Evolutionary conservation across 179 eudicot species (phyloP).

Genomic region (Vitellaria paradoxa): DNA sequence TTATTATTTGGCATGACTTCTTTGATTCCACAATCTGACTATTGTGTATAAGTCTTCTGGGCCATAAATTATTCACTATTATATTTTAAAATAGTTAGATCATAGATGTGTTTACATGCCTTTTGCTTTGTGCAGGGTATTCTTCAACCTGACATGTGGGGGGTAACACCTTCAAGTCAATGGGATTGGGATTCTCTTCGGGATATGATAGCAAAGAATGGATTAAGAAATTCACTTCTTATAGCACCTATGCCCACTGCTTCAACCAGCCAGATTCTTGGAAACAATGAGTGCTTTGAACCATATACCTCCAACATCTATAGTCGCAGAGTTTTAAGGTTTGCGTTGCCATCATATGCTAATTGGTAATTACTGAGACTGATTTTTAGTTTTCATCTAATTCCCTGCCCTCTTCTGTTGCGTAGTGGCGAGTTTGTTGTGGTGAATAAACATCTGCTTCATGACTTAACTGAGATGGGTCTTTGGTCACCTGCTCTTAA

Average conservation of each 20-base stretch:
- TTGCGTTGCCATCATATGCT: neutral
- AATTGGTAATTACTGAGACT: neutral
- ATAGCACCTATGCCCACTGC: slow-evolving; percentile 97
- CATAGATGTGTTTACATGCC: neutral
- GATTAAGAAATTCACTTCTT: slow-evolving; percentile 76
- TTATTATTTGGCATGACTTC: too few species aligned
- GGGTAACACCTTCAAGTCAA: slow-evolving; percentile 61
- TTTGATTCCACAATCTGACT: too few species aligned
- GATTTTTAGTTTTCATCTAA: neutral
- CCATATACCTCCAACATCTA: slow-evolving; percentile 91
- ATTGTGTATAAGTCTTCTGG: neutral
- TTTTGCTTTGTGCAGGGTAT: slow-evolving; percentile 48
- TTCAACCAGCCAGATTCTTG: slow-evolving; percentile 89
- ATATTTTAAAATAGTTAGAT: neutral
- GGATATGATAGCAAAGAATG: slow-evolving; percentile 50
- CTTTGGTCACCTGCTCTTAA: slow-evolving; percentile 71
- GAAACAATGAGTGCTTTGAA: slow-evolving; percentile 89
- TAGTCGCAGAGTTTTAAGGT: slow-evolving; percentile 84
- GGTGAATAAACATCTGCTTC: slow-evolving; percentile 84
- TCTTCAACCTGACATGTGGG: slow-evolving; percentile 95
- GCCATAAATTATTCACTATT: neutral
- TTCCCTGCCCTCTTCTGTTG: slow-evolving; percentile 8
- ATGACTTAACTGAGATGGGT: slow-evolving; percentile 81
- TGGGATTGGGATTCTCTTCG: slow-evolving; percentile 82
- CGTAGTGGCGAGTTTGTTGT: slow-evolving; percentile 86